Conservation (phyloP, 768 basidiomycete genomes). For the Mycena leptocephala region DNA sequence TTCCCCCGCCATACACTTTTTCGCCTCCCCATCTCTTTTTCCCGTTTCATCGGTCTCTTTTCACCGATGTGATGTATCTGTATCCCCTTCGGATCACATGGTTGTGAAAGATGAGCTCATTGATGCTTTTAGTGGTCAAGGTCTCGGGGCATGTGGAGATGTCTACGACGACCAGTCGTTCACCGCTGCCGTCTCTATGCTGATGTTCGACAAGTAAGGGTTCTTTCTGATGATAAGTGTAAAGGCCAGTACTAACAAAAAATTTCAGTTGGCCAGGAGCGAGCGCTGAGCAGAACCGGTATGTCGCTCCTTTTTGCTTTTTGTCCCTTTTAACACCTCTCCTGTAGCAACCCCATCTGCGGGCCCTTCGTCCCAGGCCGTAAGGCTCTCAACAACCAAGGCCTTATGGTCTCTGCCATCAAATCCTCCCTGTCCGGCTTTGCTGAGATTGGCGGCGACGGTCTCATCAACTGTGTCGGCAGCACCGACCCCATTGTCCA, state of each 20-base stretch:
- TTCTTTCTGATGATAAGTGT: no score
- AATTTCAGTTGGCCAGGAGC: conserved; percentile 38
- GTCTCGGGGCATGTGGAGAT: conserved; percentile 49
- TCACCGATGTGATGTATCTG: not conserved
- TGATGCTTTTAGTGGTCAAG: conserved; percentile 41
- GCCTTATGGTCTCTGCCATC: conserved; percentile 41
- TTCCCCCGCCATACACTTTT: not conserved
- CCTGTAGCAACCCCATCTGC: conserved; percentile 45
- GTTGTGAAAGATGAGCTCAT: conserved; percentile 14
- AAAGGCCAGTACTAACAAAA: not conserved
- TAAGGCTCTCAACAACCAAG: conserved; percentile 33
- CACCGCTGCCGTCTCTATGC: conserved; percentile 48
- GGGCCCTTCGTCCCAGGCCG: conserved; percentile 50
- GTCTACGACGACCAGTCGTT: conserved; percentile 49
- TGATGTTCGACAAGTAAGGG: conserved; percentile 41
- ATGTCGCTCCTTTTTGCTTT: not conserved
- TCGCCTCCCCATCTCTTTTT: not conserved
- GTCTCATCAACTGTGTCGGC: conserved; percentile 38
- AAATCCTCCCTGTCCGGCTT: conserved; percentile 33
- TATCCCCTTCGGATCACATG: not conserved
- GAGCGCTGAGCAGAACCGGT: conserved; percentile 45
- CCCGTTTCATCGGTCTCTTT: not conserved
- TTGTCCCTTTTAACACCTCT: not conserved
- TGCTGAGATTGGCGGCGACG: conserved; percentile 47
- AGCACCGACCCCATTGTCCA: not conserved